Evolutionary conservation across 2,329 filamentous ascomycete species (phyloP).

Genomic region (Neodidymelliopsis sp.): DNA sequence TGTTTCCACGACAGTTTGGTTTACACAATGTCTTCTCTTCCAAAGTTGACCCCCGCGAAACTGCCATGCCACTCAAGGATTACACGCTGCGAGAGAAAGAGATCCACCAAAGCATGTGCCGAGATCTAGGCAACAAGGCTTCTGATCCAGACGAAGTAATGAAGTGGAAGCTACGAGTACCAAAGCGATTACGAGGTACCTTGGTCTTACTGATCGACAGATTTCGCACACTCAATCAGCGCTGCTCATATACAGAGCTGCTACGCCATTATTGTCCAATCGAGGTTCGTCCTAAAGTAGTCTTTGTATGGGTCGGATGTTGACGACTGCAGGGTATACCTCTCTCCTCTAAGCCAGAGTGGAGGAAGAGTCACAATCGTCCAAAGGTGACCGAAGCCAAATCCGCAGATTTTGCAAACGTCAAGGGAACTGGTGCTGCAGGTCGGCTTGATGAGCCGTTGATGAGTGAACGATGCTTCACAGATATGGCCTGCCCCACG

Average conservation of each 20-base stretch:
- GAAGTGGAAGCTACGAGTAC: constrained; percentile 55
- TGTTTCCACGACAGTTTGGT: constrained; percentile 90
- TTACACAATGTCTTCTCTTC: constrained; percentile 93
- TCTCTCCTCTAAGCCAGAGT: constrained; percentile 36
- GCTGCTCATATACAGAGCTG: constrained; percentile 81
- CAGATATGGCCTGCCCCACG: constrained; percentile 71
- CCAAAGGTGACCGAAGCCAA: constrained; percentile 18
- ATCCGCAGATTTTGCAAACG: constrained; percentile 9
- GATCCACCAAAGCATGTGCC: constrained; percentile 58
- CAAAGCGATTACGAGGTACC: constrained; percentile 73
- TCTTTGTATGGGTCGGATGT: not conserved
- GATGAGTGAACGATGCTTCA: constrained; percentile 53
- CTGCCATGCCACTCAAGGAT: constrained; percentile 78
- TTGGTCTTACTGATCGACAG: constrained; percentile 67
- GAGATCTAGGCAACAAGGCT: constrained; percentile 23
- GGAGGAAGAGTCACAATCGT: constrained; percentile 33
- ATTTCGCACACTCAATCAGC: constrained; percentile 73
- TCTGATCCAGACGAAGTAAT: constrained; percentile 25
- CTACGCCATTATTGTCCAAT: constrained; percentile 83
- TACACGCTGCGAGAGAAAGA: constrained; percentile 88
- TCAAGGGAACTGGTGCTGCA: constrained; percentile 6
- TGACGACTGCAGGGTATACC: constrained; percentile 35
- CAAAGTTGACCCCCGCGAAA: constrained; percentile 68
- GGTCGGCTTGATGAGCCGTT: not conserved
- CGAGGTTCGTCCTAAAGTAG: constrained; percentile 24